Evolutionary conservation across 2,329 filamentous ascomycete species (phyloP).

Genomic region (Sporothrix dimorphospora): DNA sequence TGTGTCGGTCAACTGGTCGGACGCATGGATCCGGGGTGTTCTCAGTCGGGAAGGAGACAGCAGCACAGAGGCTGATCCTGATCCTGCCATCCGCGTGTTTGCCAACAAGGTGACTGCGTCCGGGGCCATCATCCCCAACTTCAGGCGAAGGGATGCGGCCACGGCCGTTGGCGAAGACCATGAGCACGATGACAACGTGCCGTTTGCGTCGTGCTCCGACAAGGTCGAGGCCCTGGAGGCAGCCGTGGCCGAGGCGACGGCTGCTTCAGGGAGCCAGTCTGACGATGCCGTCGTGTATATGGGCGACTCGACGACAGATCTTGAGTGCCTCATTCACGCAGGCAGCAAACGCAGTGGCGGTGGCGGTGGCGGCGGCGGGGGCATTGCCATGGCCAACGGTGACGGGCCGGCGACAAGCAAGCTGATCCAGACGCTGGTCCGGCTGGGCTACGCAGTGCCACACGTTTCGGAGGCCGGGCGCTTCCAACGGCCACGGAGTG

Average conservation of each 20-base stretch:
- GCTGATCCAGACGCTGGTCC: conserved; percentile 44
- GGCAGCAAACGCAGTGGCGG: conserved; percentile 33
- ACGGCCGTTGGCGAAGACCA: conserved; percentile 33
- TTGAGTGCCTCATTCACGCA: conserved; percentile 53
- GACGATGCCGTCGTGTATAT: conserved; percentile 50
- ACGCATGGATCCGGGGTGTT: conserved; percentile 37
- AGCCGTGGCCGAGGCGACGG: conserved; percentile 34
- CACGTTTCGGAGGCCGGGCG: conserved; percentile 40
- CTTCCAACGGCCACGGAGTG: neutral
- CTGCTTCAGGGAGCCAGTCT: no score
- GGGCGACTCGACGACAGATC: conserved; percentile 61
- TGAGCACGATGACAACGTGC: conserved; percentile 13
- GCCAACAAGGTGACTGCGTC: conserved; percentile 49
- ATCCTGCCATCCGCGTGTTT: conserved; percentile 41
- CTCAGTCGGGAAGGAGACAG: conserved; percentile 37
- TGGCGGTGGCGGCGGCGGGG: conserved; percentile 39
- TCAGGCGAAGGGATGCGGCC: conserved; percentile 37
- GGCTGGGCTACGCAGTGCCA: conserved; percentile 45
- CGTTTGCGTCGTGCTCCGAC: conserved; percentile 48
- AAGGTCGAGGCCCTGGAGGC: conserved; percentile 50
- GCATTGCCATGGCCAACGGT: conserved; percentile 51
- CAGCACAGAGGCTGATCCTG: neutral
- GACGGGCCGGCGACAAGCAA: conserved; percentile 32
- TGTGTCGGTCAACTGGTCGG: conserved; percentile 51
- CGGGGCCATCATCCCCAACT: conserved; percentile 47